Evolutionary conservation across 164 flowering plant genomes (phyloP).

Genomic region (Santalum album): DNA sequence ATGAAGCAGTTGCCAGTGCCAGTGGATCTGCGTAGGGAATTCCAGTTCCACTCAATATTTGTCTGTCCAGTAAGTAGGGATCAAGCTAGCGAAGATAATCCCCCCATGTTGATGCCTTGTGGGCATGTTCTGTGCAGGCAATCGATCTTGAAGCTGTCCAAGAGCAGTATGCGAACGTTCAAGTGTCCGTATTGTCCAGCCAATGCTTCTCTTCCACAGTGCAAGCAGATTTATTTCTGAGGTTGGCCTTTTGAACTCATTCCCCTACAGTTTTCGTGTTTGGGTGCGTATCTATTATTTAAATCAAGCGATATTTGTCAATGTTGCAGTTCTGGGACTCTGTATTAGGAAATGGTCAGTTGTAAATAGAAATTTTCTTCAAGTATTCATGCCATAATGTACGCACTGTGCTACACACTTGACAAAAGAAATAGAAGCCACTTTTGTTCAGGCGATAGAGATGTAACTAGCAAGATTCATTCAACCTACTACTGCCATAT

Average conservation of each 20-base stretch:
- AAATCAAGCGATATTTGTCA: no score
- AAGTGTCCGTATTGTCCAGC: constrained; percentile 89
- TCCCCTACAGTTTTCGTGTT: no score
- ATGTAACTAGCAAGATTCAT: no score
- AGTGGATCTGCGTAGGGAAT: constrained; percentile 58
- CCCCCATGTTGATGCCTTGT: constrained; percentile 83
- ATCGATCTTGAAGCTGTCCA: constrained; percentile 69
- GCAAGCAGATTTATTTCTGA: constrained; percentile 65
- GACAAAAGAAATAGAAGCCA: no score
- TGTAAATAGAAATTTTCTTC: no score
- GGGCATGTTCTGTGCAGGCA: constrained; percentile 87
- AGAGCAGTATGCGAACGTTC: constrained; percentile 49
- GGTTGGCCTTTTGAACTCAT: not conserved
- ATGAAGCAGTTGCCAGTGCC: constrained; percentile 83
- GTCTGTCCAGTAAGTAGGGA: constrained; percentile 85
- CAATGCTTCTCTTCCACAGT: constrained; percentile 35
- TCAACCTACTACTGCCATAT: no score
- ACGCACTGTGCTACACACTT: no score
- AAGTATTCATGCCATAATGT: no score
- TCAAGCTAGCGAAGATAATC: constrained; percentile 69
- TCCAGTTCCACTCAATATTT: constrained; percentile 77
- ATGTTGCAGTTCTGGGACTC: no score
- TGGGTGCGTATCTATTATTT: no score
- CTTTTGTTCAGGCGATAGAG: no score
- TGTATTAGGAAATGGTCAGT: no score